These are phyloP conservation scores for Penicillium aurantiogriseum DNA, from an alignment of 2,329 filamentous ascomycete species.

Conservation along the genomic window DNA sequence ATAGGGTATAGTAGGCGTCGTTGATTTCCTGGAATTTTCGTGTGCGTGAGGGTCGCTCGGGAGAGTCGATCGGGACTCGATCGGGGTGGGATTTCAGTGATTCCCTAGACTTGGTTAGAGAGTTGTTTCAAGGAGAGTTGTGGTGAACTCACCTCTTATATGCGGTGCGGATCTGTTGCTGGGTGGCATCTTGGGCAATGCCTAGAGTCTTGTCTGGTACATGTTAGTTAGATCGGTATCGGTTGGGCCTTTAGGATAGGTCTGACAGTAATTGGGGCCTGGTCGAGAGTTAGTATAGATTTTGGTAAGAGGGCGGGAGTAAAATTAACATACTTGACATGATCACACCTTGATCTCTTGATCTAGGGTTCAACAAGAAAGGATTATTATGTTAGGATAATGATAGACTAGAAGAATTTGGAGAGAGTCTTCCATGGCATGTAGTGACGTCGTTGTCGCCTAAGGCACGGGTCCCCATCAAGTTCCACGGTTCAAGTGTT, in stretches of 20 bases:
- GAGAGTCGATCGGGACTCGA: slow-evolving; percentile 77
- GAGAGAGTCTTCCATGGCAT: background rate
- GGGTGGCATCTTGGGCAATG: slow-evolving; percentile 69
- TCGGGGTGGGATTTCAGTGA: slow-evolving; percentile 93
- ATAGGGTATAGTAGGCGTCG: slow-evolving; percentile 90
- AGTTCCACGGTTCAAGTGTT: slow-evolving; percentile 1
- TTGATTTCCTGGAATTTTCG: slow-evolving; percentile 89
- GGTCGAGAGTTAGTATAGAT: slow-evolving; percentile 14
- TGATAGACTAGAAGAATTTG: background rate
- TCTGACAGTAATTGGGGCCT: slow-evolving; percentile 44
- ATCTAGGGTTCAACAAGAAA: background rate
- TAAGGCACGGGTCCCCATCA: slow-evolving; percentile 2
- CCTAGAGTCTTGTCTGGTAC: slow-evolving; percentile 69
- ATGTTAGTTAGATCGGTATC: slow-evolving; percentile 4
- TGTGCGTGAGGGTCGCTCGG: slow-evolving; percentile 77
- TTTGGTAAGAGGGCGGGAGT: background rate
- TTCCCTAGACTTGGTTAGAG: slow-evolving; percentile 53
- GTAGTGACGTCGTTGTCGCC: slow-evolving; percentile 22
- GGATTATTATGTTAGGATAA: background rate
- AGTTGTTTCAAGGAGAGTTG: background rate
- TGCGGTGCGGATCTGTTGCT: slow-evolving; percentile 83
- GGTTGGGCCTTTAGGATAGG: background rate
- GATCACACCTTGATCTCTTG: background rate
- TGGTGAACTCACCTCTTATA: slow-evolving; percentile 73
- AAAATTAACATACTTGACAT: slow-evolving; percentile 27